These are phyloP conservation scores for Phytophthora litchii DNA, from an alignment of 352 stramenopile species.

Conservation along the genomic window DNA sequence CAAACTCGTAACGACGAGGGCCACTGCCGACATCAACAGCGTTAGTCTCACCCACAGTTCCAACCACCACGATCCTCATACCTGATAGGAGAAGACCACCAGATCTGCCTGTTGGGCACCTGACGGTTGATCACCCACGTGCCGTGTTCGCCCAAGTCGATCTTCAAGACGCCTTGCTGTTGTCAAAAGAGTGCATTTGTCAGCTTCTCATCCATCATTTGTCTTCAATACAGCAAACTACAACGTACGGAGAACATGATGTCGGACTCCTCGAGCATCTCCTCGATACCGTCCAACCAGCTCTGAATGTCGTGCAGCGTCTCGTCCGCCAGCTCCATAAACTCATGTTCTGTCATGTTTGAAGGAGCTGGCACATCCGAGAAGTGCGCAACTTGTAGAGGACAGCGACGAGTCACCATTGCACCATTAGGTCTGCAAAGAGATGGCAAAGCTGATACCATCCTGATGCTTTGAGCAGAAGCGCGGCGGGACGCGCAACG, in stretches of 20 bases:
- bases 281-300: slow-evolving; percentile 84
- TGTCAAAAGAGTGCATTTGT: slow-evolving; percentile 1
- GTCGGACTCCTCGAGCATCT: slow-evolving; percentile 87
- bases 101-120: slow-evolving; percentile 97
- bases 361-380: slow-evolving; percentile 17
- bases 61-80: slow-evolving; percentile 20
- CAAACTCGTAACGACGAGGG: slow-evolving; percentile 90
- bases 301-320: slow-evolving; percentile 77
- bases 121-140: slow-evolving; percentile 99
- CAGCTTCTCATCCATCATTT: background rate
- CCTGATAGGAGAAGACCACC: slow-evolving; percentile 97
- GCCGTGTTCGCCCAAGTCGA: slow-evolving; percentile 92
- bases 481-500: slow-evolving; percentile 20
- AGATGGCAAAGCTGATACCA: slow-evolving; percentile 6
- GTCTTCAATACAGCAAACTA: background rate
- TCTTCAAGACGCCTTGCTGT: slow-evolving; percentile 96
- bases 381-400: slow-evolving; percentile 21
- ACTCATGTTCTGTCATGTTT: slow-evolving; percentile 73
- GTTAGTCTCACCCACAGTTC: slow-evolving; percentile 1
- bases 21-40: slow-evolving; percentile 46
- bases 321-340: slow-evolving; percentile 77
- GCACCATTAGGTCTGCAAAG: background rate
- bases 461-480: slow-evolving; percentile 12
- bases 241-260: slow-evolving; percentile 72
- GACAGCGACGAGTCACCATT: background rate